Conservation (phyloP, 164 flowering plant genomes). For the Cinnamomum chago region DNA sequence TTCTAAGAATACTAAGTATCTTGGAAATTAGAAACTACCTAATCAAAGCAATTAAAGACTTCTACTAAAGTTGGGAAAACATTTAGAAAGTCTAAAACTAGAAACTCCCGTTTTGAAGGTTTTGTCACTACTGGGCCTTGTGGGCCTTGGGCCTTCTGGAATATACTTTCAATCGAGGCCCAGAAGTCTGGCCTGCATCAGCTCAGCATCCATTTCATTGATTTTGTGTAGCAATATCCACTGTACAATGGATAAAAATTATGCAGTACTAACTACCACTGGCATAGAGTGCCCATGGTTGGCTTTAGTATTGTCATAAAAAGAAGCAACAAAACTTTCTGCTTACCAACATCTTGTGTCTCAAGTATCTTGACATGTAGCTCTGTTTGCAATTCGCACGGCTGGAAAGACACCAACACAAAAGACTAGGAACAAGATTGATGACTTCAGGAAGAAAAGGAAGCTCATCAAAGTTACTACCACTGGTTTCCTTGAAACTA, state of each 20-base stretch:
- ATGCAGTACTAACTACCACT: neutral
- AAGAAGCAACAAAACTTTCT: slow-evolving; percentile 1
- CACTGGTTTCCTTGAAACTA: slow-evolving; percentile 24
- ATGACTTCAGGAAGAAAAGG: slow-evolving; percentile 25
- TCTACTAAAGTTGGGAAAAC: no score
- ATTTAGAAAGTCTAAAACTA: no score
- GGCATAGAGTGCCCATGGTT: neutral
- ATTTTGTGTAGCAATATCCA: neutral
- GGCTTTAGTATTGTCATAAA: neutral
- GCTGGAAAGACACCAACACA: slow-evolving; percentile 47
- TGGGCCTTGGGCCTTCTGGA: no score
- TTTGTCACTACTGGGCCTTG: no score
- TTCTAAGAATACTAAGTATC: no score
- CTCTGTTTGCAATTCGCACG: slow-evolving; percentile 15
- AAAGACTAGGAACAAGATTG: slow-evolving; percentile 47
- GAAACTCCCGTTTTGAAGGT: no score
- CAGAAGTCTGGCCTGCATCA: no score
- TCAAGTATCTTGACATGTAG: slow-evolving; percentile 45
- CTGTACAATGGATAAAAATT: neutral
- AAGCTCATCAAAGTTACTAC: slow-evolving; percentile 22
- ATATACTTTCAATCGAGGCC: no score
- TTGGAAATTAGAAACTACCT: no score
- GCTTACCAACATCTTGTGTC: slow-evolving; percentile 79
- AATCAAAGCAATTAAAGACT: no score
- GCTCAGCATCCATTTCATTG: neutral